phyloP scores from a whole-genome alignment of 176 grass and related monocot genomes.

The Avena atlantica region DNA sequence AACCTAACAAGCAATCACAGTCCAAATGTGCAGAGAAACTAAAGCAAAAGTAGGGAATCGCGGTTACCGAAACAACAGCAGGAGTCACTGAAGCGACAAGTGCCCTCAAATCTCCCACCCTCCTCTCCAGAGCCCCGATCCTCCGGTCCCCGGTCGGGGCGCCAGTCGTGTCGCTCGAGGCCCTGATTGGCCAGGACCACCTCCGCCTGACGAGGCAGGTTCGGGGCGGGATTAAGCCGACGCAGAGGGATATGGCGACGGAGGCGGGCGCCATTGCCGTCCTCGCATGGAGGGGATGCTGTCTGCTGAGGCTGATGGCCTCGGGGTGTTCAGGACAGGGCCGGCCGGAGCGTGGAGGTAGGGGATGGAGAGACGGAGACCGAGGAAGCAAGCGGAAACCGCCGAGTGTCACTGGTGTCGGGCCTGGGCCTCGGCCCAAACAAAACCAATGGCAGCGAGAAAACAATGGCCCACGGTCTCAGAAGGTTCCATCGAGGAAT shows the following conservation, averaged over 20 bases:
- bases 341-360: background rate
- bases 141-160: slow-evolving; percentile 7
- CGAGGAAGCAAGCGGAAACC: background rate
- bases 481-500: background rate
- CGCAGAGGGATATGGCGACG: slow-evolving; percentile 18
- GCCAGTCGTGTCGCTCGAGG: slow-evolving; percentile 33
- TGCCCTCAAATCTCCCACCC: slow-evolving; percentile 49
- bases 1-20: background rate
- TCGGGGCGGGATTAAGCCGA: background rate
- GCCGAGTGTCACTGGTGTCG: background rate
- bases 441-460: no score
- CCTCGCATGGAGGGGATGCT: slow-evolving; percentile 42
- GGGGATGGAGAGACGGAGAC: slow-evolving; percentile 8
- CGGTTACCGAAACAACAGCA: slow-evolving; percentile 46
- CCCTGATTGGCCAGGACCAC: slow-evolving; percentile 40
- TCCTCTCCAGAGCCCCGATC: slow-evolving; percentile 42
- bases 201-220: background rate
- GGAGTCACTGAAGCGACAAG: slow-evolving; percentile 45
- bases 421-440: background rate
- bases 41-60: background rate
- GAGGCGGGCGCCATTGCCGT: slow-evolving; percentile 56
- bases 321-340: background rate
- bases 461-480: background rate
- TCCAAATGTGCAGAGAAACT: background rate
- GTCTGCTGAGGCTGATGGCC: background rate